Conservation (phyloP, 176 grass and related monocot genomes). For the Alloteropsis semialata region DNA sequence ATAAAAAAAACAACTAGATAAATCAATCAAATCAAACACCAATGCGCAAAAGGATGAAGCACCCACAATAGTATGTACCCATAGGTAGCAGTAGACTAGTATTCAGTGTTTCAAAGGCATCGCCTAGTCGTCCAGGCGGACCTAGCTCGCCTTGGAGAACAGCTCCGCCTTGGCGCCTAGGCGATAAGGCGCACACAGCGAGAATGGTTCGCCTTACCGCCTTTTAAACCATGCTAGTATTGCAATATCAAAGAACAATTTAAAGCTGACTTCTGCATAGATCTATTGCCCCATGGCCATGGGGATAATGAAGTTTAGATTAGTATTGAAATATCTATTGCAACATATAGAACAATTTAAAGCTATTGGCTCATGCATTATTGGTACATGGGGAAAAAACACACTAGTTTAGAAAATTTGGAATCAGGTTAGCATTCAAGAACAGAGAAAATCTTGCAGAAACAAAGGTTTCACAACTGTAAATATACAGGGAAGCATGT, state of each 20-base stretch:
- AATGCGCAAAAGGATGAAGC: background rate
- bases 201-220: too few relatives aligned
- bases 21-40: background rate
- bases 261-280: background rate
- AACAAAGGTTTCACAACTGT: background rate
- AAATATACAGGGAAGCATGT: constrained; percentile 13
- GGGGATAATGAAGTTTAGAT: background rate
- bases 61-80: background rate
- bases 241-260: background rate
- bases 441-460: background rate
- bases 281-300: background rate
- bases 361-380: background rate
- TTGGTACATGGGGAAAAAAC: background rate
- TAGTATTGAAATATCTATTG: too few relatives aligned
- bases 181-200: too few relatives aligned
- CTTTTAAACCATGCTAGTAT: too few relatives aligned
- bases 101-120: too few relatives aligned
- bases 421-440: background rate
- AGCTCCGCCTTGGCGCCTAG: too few relatives aligned
- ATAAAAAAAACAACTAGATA: background rate
- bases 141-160: too few relatives aligned
- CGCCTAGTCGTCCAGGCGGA: too few relatives aligned
- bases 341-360: background rate
- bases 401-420: background rate
- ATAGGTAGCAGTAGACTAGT: background rate